Base-by-base conservation (phyloP, 1,284 basidiomycete species). In the Schizophyllum commune region DNA sequence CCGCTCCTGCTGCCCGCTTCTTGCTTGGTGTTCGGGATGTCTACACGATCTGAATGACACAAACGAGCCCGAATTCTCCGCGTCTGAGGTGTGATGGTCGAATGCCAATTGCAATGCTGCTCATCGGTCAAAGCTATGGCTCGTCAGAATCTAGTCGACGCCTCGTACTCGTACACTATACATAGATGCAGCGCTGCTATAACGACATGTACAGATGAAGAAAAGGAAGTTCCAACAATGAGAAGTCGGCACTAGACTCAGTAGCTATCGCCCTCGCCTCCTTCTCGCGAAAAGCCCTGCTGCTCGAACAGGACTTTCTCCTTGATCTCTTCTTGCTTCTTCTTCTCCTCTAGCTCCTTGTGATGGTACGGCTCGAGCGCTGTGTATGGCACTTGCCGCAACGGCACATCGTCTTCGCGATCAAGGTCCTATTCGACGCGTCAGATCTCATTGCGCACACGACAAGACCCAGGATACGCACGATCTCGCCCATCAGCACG, bases 401-500 rank as follows among this genome's bases (percentile, higher is more conserved):
- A 77, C 15, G 90, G 91, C 15, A 96, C 78, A 56, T 93, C 89
- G 71, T 98, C 95, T 76, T 98, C 95, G 67, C 84, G 82, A 74
- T 97, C 94, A 65, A 98, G 83, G 72, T 98, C 95, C 95, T 98
- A 72, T 4, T 56, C 32, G 60, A 32, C 33, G 55, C 56, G 13
- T 63, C 59, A 63, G 54, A 47, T 56, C 58, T 58, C 57, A 55
- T 55, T 61, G n/a, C n/a, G n/a, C n/a, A n/a, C n/a, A n/a, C n/a
- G n/a, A n/a, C n/a, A n/a, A n/a, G n/a, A n/a, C n/a, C n/a, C n/a
- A n/a, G n/a, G n/a, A n/a, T n/a, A 84, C 94, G 72, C 71, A 98
- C 96, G 62, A 99, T 91, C 82, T 99, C 97, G 58, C 97, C 97
- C 59, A 99, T 77, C 58, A 98, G 78, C 11, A 99, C 97, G 21